Evolutionary conservation across 108 stramenopile genomes (phyloP), one percentile per base, ranked within the genome.

Genomic region (Nannochloropsis gaditana): DNA sequence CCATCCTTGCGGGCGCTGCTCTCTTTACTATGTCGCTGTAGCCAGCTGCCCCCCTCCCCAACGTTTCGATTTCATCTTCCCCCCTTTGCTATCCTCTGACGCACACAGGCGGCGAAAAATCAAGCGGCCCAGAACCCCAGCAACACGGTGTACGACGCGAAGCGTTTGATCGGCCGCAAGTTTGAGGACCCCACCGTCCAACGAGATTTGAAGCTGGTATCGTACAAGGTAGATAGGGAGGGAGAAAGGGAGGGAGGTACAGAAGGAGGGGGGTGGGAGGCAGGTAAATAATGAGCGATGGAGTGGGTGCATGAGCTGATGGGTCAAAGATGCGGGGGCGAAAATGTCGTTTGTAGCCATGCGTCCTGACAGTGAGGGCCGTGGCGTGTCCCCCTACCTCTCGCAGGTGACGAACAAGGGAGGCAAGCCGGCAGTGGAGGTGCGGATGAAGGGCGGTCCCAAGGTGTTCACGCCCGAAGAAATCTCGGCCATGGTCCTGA

Each of bases 391-490:
- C 8, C 59, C n/a, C 59, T n/a, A n/a, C 59, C 59, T 83, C 44
- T 0, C 11, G 43, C 11, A 79, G 84, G 90, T 90, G 42, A 80
- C 73, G 5, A 89, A 81, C 83, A 87, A 86, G 79, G 86, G 87
- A 17, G 93, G 93, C 73, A 93, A 93, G 87, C 93, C 94, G 0
- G 45, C 79, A 3, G 87, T 94, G n/a, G 79, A 90, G 82, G 93
- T 92, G 42, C 44, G 45, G 84, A 92, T 84, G 86, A 85, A 44
- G 80, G 86, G 82, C 79, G 45, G 73, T 82, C 19, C 83, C 86
- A 91, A 85, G 44, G 44, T 9, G 1, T 95, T 94, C 81, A 89
- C 94, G 31, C 95, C 95, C 0, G 95, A 96, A 90, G 95, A 96
- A 86, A 83, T 96, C 80, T 92, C 92, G 44, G 95, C 93, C 41